Evolutionary conservation across 2,329 filamentous ascomycete genomes (phyloP).

Genomic region (Xylaria multiplex): DNA sequence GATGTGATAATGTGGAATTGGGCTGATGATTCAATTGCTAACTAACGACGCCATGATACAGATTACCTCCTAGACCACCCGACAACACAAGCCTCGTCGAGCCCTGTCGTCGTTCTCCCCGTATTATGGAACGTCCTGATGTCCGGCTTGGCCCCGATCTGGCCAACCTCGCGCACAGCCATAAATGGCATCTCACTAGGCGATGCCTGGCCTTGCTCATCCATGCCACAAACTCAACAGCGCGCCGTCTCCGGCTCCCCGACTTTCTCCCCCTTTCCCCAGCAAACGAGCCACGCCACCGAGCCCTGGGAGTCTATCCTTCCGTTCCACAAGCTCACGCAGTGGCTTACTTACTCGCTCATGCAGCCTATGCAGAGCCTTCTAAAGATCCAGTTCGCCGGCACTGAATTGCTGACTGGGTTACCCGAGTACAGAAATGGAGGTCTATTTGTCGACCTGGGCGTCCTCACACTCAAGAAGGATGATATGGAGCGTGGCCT

Average conservation of each 20-base stretch:
- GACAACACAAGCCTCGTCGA: conserved; percentile 86
- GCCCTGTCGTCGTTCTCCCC: conserved; percentile 85
- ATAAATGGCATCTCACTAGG: conserved; percentile 89
- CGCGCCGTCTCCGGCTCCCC: conserved; percentile 57
- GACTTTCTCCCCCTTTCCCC: conserved; percentile 60
- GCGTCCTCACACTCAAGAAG: conserved; percentile 79
- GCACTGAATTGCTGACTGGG: conserved; percentile 83
- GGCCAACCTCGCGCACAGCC: conserved; percentile 85
- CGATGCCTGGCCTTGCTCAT: conserved; percentile 91
- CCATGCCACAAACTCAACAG: conserved; percentile 70
- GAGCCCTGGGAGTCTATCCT: conserved; percentile 78
- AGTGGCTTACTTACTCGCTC: conserved; percentile 93
- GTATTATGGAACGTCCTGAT: conserved; percentile 93
- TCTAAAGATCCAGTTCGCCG: conserved; percentile 82
- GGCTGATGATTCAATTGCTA: neutral
- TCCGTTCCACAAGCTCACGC: conserved; percentile 92
- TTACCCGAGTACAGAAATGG: conserved; percentile 94
- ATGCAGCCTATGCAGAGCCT: conserved; percentile 90
- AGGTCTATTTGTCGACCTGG: conserved; percentile 85
- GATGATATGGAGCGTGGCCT: conserved; percentile 77
- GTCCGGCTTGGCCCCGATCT: conserved; percentile 85
- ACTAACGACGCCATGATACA: conserved; percentile 50
- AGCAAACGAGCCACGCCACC: conserved; percentile 40
- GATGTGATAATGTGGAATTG: neutral
- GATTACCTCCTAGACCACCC: conserved; percentile 95